Conservation (phyloP, 2,329 filamentous ascomycete species). For the Thielaviopsis populi region DNA sequence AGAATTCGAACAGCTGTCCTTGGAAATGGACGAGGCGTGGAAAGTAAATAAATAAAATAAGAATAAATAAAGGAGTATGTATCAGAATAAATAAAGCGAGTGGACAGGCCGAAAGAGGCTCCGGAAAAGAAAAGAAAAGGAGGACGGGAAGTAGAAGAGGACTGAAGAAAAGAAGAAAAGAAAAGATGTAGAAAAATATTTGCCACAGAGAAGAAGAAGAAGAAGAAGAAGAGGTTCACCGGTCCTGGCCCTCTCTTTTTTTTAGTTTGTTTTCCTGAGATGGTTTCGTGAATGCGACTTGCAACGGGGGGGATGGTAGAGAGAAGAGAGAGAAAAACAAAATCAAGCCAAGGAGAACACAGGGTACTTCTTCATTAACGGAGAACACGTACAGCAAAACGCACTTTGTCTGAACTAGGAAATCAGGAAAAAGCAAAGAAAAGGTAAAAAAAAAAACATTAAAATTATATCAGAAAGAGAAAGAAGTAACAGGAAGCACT, state of each 20-base stretch:
- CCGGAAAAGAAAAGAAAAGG: neutral
- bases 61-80: neutral
- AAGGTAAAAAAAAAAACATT: neutral
- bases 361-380: neutral
- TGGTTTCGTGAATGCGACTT: neutral
- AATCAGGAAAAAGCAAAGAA: neutral
- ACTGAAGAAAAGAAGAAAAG: neutral
- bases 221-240: neutral
- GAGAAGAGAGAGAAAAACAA: neutral
- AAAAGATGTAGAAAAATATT: too few relatives aligned
- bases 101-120: conserved; percentile 6
- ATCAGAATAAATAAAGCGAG: conserved; percentile 4
- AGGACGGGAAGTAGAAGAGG: neutral
- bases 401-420: neutral
- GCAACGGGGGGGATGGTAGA: neutral
- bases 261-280: neutral
- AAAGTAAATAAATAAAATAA: conserved; percentile 9
- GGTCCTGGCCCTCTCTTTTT: neutral
- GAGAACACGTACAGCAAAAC: conserved; percentile 6
- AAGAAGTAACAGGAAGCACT: neutral
- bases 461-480: too few relatives aligned
- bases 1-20: neutral
- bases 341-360: neutral
- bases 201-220: neutral
- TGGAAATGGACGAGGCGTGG: conserved; percentile 7